These are phyloP conservation scores for Malassezia obtusa DNA, from an alignment of 1,284 basidiomycete genomes.

Conservation along the genomic window DNA sequence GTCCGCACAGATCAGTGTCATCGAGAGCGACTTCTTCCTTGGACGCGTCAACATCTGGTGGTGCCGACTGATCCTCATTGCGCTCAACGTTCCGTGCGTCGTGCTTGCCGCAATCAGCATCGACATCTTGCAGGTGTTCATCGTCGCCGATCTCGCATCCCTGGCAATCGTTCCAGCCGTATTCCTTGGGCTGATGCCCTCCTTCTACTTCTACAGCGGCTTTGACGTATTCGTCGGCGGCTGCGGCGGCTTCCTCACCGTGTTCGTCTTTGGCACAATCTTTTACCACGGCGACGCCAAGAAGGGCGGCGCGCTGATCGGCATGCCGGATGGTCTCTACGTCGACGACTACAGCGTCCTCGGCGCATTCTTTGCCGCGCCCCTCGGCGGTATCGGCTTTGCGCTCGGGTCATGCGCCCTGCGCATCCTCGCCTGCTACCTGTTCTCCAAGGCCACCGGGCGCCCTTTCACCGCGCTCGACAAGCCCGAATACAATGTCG, in stretches of 20 bases:
- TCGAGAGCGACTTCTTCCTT: constrained; percentile 46
- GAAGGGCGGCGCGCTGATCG: constrained; percentile 33
- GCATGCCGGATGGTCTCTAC: constrained; percentile 43
- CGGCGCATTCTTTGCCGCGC: constrained; percentile 45
- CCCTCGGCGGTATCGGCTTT: constrained; percentile 39
- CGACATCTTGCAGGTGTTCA: constrained; percentile 47
- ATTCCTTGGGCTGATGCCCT: constrained; percentile 37
- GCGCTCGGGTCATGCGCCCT: constrained; percentile 22
- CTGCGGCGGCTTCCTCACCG: constrained; percentile 46
- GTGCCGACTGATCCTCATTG: constrained; percentile 37
- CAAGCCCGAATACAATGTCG: constrained; percentile 23
- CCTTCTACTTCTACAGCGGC: constrained; percentile 42
- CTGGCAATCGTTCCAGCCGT: constrained; percentile 41
- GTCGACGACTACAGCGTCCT: constrained; percentile 42
- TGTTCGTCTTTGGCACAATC: constrained; percentile 44
- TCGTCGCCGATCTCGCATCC: constrained; percentile 44
- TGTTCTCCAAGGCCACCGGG: constrained; percentile 23
- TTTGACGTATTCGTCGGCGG: constrained; percentile 45
- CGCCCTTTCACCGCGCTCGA: constrained; percentile 26
- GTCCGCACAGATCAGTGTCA: constrained; percentile 46
- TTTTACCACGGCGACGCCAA: constrained; percentile 33
- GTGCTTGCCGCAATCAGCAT: constrained; percentile 42
- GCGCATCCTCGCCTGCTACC: constrained; percentile 20
- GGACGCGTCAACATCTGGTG: constrained; percentile 47
- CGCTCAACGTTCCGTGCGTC: constrained; percentile 42